phyloP scores from a whole-genome alignment of 1,284 basidiomycete species.

The Chalciporus sp. region DNA sequence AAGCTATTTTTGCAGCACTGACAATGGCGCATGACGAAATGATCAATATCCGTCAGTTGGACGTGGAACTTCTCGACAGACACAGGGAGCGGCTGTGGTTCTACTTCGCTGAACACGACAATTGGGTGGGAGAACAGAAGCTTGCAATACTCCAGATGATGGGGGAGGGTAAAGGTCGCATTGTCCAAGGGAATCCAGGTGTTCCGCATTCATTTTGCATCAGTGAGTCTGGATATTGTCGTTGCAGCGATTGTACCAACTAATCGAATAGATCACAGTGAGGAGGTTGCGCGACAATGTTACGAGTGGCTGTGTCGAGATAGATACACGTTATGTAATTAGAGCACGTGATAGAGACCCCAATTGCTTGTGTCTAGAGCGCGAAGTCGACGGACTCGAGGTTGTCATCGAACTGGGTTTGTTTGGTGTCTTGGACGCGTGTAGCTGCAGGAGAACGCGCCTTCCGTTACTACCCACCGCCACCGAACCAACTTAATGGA shows the following conservation, averaged over 20 bases:
- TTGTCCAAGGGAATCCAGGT: slow-evolving; percentile 45
- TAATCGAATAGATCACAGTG: slow-evolving; percentile 50
- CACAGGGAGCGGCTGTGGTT: slow-evolving; percentile 47
- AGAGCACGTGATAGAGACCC: slow-evolving; percentile 15
- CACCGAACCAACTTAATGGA: slow-evolving; percentile 19
- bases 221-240: slow-evolving; percentile 40
- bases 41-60: slow-evolving; percentile 51
- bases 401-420: slow-evolving; percentile 5
- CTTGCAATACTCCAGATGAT: slow-evolving; percentile 42
- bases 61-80: slow-evolving; percentile 42
- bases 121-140: slow-evolving; percentile 60
- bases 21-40: slow-evolving; percentile 67
- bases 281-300: slow-evolving; percentile 50
- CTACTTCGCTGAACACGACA: slow-evolving; percentile 57
- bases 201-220: slow-evolving; percentile 70
- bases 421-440: not conserved
- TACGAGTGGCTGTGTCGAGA: slow-evolving; percentile 40
- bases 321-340: not conserved
- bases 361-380: too few relatives aligned
- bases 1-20: slow-evolving; percentile 48
- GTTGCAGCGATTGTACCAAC: not conserved
- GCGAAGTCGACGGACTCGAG: not conserved
- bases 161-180: slow-evolving; percentile 34
- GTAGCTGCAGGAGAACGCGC: slow-evolving; percentile 9
- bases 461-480: not conserved